phyloP scores from a whole-genome alignment of 164 flowering plant genomes.

The Amborella trichopoda region DNA sequence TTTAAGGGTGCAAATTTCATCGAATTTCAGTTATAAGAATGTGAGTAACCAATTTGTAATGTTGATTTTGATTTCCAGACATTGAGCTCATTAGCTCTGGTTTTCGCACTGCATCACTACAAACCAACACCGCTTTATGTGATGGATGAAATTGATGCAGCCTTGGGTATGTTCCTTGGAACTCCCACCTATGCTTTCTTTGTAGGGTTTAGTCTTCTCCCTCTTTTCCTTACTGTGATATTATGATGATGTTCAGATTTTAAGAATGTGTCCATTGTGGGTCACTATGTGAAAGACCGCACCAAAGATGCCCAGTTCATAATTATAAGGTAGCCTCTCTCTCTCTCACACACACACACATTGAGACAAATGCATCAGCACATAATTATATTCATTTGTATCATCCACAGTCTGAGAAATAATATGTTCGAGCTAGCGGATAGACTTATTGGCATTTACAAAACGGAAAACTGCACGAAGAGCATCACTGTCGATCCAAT shows the following conservation, averaged over 20 bases:
- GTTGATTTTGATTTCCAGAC: conserved; percentile 43
- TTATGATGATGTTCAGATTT: conserved; percentile 44
- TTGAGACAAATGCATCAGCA: too few species aligned
- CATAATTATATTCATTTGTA: not conserved
- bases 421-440: conserved; percentile 98
- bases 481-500: conserved; percentile 90
- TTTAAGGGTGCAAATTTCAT: too few species aligned
- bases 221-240: not conserved
- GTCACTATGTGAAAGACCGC: conserved; percentile 96
- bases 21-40: too few species aligned
- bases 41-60: too few species aligned
- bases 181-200: not conserved
- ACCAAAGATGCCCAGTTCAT: conserved; percentile 96
- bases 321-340: conserved; percentile 60
- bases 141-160: conserved; percentile 99
- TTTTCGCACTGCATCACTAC: conserved; percentile 98
- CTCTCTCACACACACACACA: not conserved
- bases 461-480: conserved; percentile 94
- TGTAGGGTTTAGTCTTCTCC: not conserved
- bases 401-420: conserved; percentile 68
- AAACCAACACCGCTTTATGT: conserved; percentile 99
- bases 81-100: conserved; percentile 94
- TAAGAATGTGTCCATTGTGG: conserved; percentile 97
- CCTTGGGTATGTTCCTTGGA: conserved; percentile 54
- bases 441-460: conserved; percentile 91